phyloP scores from a whole-genome alignment of 192 early-diverging fungal species.

The Coemansia sp. region DNA sequence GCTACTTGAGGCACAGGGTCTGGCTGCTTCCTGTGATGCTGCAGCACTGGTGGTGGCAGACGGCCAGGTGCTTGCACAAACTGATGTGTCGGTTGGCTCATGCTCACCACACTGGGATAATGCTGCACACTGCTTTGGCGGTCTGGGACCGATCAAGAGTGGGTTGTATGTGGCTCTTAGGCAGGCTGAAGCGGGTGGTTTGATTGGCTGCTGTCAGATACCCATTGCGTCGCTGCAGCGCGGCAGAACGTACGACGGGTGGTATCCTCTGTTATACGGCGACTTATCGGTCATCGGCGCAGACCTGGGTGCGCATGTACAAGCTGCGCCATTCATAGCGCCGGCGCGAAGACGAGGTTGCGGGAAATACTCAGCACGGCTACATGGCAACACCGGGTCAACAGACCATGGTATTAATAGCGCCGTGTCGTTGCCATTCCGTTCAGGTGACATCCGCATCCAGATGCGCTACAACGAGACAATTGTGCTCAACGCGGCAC shows the following conservation, averaged over 20 bases:
- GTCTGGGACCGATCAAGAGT: constrained; percentile 24
- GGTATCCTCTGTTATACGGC: constrained; percentile 49
- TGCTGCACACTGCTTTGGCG: constrained; percentile 32
- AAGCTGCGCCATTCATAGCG: constrained; percentile 16
- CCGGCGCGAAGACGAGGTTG: constrained; percentile 15
- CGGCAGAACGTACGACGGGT: constrained; percentile 41
- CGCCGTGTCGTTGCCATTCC: constrained; percentile 27
- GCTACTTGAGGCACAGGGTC: constrained; percentile 26
- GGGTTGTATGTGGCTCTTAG: constrained; percentile 23
- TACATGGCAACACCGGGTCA: too few relatives aligned
- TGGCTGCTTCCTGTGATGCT: constrained; percentile 9
- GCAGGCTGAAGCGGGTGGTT: constrained; percentile 9
- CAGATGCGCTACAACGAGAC: constrained; percentile 50
- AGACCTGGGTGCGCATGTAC: constrained; percentile 17
- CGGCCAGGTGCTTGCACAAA: constrained; percentile 32
- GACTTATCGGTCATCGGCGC: constrained; percentile 9
- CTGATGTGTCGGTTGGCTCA: constrained; percentile 10
- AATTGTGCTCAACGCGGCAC: constrained; percentile 21
- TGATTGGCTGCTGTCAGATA: constrained; percentile 43
- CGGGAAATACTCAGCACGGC: neutral
- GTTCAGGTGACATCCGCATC: constrained; percentile 47
- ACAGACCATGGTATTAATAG: neutral
- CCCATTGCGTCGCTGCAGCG: constrained; percentile 35
- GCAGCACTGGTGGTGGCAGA: constrained; percentile 24
- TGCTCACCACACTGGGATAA: constrained; percentile 9